Evolutionary conservation across 805 yeast genomes (phyloP).

Genomic region (Wickerhamiella parazyma): DNA sequence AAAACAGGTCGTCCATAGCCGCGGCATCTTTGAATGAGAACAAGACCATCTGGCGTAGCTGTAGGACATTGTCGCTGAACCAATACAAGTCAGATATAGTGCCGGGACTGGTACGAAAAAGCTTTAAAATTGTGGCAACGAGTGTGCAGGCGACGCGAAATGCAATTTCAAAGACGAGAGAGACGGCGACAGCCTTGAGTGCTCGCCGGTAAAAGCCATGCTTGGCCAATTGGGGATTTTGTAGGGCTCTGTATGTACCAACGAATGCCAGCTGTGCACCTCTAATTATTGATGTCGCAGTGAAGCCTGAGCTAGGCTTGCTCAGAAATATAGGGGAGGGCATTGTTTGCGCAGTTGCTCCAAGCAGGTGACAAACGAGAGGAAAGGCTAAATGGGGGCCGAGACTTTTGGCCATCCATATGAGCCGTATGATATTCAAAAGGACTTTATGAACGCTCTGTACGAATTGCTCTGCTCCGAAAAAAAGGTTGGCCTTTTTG

Average conservation of each 20-base stretch:
- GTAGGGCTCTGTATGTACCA: conserved; percentile 36
- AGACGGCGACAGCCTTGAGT: conserved; percentile 26
- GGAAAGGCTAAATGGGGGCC: neutral
- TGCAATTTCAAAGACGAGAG: conserved; percentile 28
- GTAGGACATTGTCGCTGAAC: conserved; percentile 27
- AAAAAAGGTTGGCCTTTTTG: conserved; percentile 62
- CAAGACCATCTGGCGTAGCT: conserved; percentile 31
- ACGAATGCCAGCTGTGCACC: conserved; percentile 41
- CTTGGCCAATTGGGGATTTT: conserved; percentile 31
- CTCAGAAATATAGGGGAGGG: conserved; percentile 48
- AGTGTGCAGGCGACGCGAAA: conserved; percentile 24
- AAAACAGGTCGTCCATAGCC: conserved; percentile 28
- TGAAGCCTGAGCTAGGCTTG: conserved; percentile 43
- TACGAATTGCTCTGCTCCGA: conserved; percentile 42
- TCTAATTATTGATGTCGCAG: conserved; percentile 34
- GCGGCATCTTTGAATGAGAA: conserved; percentile 14
- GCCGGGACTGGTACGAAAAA: conserved; percentile 12
- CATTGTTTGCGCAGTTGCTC: conserved; percentile 25
- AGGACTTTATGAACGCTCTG: conserved; percentile 61
- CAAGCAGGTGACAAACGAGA: neutral
- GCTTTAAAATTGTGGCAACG: conserved; percentile 17
- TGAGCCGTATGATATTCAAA: conserved; percentile 66
- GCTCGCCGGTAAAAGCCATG: conserved; percentile 29
- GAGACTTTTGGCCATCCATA: conserved; percentile 57
- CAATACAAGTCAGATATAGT: conserved; percentile 17